phyloP scores from a whole-genome alignment of 805 yeast species.

The Starmerella ratchasimensis region DNA sequence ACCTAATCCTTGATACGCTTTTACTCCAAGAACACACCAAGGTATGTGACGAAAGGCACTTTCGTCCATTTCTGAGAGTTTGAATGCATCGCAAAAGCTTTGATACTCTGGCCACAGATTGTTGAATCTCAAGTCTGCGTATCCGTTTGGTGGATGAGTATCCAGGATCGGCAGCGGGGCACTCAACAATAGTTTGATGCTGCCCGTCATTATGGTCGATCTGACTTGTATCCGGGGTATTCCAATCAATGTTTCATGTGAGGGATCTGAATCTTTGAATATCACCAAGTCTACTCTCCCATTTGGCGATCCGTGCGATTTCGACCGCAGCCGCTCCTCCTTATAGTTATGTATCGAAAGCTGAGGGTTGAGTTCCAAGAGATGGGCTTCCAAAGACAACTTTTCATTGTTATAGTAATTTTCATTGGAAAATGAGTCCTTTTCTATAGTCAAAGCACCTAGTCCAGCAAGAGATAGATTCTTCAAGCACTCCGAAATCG shows the following conservation, averaged over 20 bases:
- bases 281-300: no score
- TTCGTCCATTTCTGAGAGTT: constrained; percentile 35
- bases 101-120: constrained; percentile 61
- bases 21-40: constrained; percentile 45
- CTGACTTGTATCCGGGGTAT: constrained; percentile 2
- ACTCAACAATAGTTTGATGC: neutral
- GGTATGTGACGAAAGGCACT: constrained; percentile 50
- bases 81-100: constrained; percentile 37
- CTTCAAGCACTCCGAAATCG: constrained; percentile 52
- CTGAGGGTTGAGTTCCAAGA: no score
- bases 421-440: no score
- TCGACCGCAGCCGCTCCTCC: no score
- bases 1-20: constrained; percentile 31
- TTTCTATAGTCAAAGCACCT: constrained; percentile 61
- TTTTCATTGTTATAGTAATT: no score
- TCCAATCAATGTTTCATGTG: no score
- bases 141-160: constrained; percentile 42
- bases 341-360: no score
- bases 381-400: no score
- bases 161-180: constrained; percentile 39
- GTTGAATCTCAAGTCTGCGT: constrained; percentile 56
- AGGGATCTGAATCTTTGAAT: no score
- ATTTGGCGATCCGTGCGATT: no score
- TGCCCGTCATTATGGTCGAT: constrained; percentile 1
- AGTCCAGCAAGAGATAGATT: constrained; percentile 81